A percentile compares a stretch with the other conserved stretches of the same genome.
Conservation (phyloP, 441 rosid genomes). For the Omphalea diandra region DNA sequence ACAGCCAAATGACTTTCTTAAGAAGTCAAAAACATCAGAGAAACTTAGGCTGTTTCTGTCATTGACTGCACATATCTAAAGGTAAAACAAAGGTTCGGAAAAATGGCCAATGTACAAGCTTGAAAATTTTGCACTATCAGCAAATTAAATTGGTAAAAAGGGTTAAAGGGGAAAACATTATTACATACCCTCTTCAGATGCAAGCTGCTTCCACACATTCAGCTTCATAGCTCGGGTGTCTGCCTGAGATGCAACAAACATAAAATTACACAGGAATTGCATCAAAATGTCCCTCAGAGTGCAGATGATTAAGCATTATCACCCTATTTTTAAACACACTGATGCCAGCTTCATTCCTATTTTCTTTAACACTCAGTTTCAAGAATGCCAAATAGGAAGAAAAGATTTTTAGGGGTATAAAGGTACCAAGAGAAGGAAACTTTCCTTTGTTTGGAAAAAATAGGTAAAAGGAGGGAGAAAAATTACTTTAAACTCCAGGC, state of each 20-base stretch:
- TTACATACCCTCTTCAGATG: slow-evolving; percentile 73
- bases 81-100: not conserved
- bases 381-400: too few relatives aligned
- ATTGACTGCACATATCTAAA: not conserved
- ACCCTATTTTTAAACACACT: not conserved
- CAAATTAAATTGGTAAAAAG: not conserved
- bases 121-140: not conserved
- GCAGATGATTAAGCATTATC: too few relatives aligned
- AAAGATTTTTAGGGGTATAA: too few relatives aligned
- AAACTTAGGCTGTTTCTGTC: not conserved
- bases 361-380: not conserved
- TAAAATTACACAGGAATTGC: slow-evolving; percentile 1
- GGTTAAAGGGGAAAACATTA: not conserved
- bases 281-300: not conserved
- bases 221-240: slow-evolving; percentile 74
- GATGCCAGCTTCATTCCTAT: not conserved
- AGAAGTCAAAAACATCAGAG: not conserved
- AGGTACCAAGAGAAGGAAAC: too few relatives aligned
- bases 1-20: too few relatives aligned
- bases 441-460: too few relatives aligned
- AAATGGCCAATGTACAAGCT: not conserved
- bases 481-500: too few relatives aligned
- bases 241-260: slow-evolving; percentile 51
- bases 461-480: too few relatives aligned
- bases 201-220: slow-evolving; percentile 91